phyloP scores from a whole-genome alignment of 1,284 basidiomycete species.

The Leucoagaricus sp. region DNA sequence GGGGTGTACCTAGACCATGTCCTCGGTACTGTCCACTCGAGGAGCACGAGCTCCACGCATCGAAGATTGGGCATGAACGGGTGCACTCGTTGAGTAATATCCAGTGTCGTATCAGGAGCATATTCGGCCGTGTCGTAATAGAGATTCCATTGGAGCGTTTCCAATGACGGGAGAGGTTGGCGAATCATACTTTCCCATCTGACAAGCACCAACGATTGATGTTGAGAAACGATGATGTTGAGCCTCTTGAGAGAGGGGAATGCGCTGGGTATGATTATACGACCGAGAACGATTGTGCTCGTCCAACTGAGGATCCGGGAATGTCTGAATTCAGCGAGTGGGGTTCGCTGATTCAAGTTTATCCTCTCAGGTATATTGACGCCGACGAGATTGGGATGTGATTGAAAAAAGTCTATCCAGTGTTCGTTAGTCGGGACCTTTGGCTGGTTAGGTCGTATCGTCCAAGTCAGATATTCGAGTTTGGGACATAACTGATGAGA shows the following conservation, averaged over 20 bases:
- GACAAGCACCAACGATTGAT: background rate
- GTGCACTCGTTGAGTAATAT: background rate
- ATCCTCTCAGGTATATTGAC: too few relatives aligned
- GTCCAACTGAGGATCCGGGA: too few relatives aligned
- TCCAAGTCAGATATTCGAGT: background rate
- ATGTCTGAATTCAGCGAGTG: background rate
- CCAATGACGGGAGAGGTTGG: background rate
- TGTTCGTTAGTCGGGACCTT: background rate
- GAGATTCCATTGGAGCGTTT: background rate
- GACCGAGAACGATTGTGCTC: too few relatives aligned
- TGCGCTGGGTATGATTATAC: too few relatives aligned
- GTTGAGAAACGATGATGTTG: background rate
- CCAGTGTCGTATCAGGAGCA: background rate
- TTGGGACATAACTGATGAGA: constrained; percentile 1
- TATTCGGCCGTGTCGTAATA: too few relatives aligned
- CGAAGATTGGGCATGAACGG: constrained; percentile 1
- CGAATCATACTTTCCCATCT: background rate
- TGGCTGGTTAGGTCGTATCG: background rate
- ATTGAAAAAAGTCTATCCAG: background rate
- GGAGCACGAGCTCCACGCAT: constrained; percentile 3
- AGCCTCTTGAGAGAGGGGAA: background rate
- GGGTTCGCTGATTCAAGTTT: background rate
- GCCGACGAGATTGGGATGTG: background rate
- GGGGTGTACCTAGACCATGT: background rate
- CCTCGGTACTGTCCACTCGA: background rate